A percentile compares a stretch with the other conserved stretches of the same genome.
phyloP scores from a whole-genome alignment of 371 early-diverging fungal genomes.

The Lichtheimia corymbifera region DNA sequence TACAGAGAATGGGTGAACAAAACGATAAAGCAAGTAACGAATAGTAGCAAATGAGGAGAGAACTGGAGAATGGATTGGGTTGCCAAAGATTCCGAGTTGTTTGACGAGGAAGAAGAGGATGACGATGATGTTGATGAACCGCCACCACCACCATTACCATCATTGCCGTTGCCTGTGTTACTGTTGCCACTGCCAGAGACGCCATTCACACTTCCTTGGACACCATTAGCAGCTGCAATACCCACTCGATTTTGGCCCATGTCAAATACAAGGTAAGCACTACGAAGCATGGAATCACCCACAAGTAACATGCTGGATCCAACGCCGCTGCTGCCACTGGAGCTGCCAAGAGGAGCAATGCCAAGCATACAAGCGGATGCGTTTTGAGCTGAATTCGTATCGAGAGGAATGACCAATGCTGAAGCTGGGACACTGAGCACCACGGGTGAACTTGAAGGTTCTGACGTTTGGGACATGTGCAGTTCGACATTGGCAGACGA shows the following conservation, averaged over 20 bases:
- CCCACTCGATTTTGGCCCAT: slow-evolving; percentile 47
- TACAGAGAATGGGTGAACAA: too few relatives aligned
- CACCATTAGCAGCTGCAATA: slow-evolving; percentile 42
- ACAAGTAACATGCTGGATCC: slow-evolving; percentile 41
- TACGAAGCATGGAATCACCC: slow-evolving; percentile 48
- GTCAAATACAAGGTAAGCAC: slow-evolving; percentile 50
- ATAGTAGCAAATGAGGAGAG: too few relatives aligned
- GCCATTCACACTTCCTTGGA: slow-evolving; percentile 33
- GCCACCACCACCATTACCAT: slow-evolving; percentile 8
- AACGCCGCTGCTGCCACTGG: slow-evolving; percentile 13
- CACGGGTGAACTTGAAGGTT: slow-evolving; percentile 19
- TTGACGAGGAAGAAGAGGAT: slow-evolving; percentile 4
- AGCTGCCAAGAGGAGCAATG: slow-evolving; percentile 37
- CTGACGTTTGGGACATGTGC: slow-evolving; percentile 29
- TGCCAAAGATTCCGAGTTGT: background rate
- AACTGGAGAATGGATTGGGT: too few relatives aligned
- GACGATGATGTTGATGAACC: background rate
- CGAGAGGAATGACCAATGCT: slow-evolving; percentile 44
- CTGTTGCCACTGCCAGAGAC: background rate
- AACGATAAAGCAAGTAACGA: too few relatives aligned
- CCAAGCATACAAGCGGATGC: slow-evolving; percentile 45
- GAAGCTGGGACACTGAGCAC: slow-evolving; percentile 36
- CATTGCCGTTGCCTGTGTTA: background rate
- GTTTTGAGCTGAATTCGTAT: slow-evolving; percentile 20
- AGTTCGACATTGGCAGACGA: slow-evolving; percentile 29